Conservation (phyloP, 192 early-diverging fungal species). For the Coemansia sp. region DNA sequence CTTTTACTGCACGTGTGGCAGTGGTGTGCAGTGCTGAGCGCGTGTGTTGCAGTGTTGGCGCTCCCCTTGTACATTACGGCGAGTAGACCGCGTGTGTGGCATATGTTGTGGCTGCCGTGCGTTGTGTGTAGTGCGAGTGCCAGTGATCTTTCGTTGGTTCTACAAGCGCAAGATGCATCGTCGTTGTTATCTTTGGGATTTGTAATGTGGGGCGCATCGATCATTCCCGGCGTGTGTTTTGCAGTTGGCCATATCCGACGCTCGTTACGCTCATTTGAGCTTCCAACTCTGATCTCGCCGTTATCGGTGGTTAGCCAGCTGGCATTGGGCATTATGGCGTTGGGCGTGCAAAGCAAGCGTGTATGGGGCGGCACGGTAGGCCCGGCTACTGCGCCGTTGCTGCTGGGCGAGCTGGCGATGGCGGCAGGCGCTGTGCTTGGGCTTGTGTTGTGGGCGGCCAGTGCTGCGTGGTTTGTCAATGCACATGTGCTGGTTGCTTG, state of each 20-base stretch:
- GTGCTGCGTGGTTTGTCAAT: slow-evolving; percentile 30
- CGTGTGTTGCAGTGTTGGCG: neutral
- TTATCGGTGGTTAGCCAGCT: slow-evolving; percentile 19
- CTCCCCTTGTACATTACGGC: neutral
- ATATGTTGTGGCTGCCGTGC: slow-evolving; percentile 20
- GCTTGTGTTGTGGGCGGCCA: slow-evolving; percentile 30
- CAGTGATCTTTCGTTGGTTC: slow-evolving; percentile 22
- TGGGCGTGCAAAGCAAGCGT: slow-evolving; percentile 40
- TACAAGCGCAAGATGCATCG: slow-evolving; percentile 13
- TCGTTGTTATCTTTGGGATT: slow-evolving; percentile 12
- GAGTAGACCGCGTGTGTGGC: neutral
- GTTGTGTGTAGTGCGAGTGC: slow-evolving; percentile 14
- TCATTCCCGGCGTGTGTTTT: slow-evolving; percentile 15
- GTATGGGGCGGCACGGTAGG: slow-evolving; percentile 33
- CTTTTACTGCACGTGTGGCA: slow-evolving; percentile 16
- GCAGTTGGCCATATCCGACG: slow-evolving; percentile 13
- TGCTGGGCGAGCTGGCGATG: slow-evolving; percentile 45
- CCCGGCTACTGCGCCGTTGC: slow-evolving; percentile 29
- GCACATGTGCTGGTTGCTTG: slow-evolving; percentile 13
- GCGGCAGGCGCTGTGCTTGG: slow-evolving; percentile 45
- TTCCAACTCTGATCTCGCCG: slow-evolving; percentile 10
- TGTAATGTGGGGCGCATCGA: slow-evolving; percentile 27
- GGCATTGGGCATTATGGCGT: slow-evolving; percentile 29
- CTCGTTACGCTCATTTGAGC: neutral
- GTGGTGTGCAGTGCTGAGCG: slow-evolving; percentile 7